phyloP scores from a whole-genome alignment of 2,329 filamentous ascomycete species.

The Xylaria digitata region DNA sequence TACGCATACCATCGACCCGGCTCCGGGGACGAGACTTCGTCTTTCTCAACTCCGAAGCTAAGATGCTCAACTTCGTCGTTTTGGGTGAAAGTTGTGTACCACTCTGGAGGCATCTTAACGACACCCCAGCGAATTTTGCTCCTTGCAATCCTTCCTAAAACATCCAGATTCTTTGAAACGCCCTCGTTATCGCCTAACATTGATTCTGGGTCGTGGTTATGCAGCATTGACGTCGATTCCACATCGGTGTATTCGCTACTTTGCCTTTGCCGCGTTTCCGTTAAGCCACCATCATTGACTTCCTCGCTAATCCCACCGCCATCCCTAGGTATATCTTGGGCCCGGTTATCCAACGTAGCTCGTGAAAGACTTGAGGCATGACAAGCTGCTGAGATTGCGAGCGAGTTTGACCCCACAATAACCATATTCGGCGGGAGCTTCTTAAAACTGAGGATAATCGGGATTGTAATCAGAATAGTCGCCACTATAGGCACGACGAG shows the following conservation, averaged over 20 bases:
- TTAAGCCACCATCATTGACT: too few species aligned
- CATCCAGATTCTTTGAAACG: background rate
- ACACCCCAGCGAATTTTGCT: constrained; percentile 18
- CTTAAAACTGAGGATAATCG: constrained; percentile 33
- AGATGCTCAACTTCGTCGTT: constrained; percentile 10
- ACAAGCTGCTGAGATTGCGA: constrained; percentile 43
- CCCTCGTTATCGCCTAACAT: background rate
- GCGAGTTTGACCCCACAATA: constrained; percentile 41
- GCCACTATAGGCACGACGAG: constrained; percentile 30
- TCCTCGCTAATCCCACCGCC: too few species aligned
- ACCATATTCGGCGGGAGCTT: constrained; percentile 38
- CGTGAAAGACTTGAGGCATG: constrained; percentile 37
- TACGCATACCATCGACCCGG: background rate
- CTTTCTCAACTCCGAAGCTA: constrained; percentile 13
- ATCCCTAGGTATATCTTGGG: too few species aligned
- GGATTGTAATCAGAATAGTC: constrained; percentile 33
- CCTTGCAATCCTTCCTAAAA: constrained; percentile 18
- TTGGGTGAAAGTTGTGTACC: background rate
- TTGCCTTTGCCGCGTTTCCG: background rate
- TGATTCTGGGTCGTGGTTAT: background rate
- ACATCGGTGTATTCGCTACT: background rate
- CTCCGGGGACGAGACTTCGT: background rate
- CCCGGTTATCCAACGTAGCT: background rate
- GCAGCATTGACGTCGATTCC: background rate
- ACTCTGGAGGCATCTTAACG: constrained; percentile 12